phyloP scores from a whole-genome alignment of 176 grass and related monocot species.

The Phyllostachys edulis region DNA sequence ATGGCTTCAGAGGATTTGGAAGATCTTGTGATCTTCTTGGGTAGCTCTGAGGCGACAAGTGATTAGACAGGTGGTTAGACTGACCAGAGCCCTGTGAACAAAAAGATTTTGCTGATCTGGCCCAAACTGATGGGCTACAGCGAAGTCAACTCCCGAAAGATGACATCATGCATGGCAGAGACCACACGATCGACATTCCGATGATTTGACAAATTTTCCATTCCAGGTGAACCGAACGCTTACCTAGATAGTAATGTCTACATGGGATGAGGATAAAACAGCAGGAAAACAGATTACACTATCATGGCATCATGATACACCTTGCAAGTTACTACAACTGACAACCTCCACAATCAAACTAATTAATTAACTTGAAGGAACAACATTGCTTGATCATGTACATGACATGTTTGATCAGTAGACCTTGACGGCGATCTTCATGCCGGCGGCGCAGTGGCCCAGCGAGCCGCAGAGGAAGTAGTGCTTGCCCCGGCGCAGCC shows the following conservation, averaged over 20 bases:
- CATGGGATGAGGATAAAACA: background rate
- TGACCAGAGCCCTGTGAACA: too few species aligned
- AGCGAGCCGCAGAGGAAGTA: slow-evolving; percentile 56
- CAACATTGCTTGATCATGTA: too few species aligned
- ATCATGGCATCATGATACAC: background rate
- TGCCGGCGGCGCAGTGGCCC: slow-evolving; percentile 38
- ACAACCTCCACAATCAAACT: background rate
- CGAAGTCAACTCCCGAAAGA: background rate
- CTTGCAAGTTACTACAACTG: background rate
- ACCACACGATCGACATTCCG: background rate
- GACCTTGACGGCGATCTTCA: slow-evolving; percentile 44
- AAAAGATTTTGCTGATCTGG: background rate
- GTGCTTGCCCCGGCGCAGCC: slow-evolving; percentile 35
- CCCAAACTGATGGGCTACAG: background rate
- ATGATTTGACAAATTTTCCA: background rate
- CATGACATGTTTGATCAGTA: background rate
- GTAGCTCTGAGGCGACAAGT: too few species aligned
- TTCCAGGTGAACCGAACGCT: background rate
- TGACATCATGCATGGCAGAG: background rate
- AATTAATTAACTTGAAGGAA: background rate
- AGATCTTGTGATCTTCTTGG: too few species aligned
- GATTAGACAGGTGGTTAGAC: too few species aligned
- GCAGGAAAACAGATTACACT: background rate
- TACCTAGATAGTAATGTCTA: background rate
- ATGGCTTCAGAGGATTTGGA: too few species aligned